Base-by-base conservation (phyloP, 306 rosid genomes). In the Herpetospermum pedunculosum region DNA sequence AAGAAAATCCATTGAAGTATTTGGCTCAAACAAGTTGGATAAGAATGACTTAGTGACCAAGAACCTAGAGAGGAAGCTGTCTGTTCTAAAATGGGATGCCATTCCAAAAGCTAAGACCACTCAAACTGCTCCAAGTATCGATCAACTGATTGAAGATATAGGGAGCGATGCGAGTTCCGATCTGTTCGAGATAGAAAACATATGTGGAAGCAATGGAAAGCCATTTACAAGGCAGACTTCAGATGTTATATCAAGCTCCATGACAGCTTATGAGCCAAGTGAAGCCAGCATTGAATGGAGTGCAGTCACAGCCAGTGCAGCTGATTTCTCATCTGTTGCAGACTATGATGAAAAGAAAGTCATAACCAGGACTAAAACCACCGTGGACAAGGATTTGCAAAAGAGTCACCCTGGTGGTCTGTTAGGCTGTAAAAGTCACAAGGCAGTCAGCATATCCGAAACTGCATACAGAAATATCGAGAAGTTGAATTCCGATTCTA, bases 111-210 rank as follows among this genome's bases (percentile, higher is more conserved):
- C 81, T 32, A 78, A 48, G 72, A 21, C 43, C 47, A 52, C 43
- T 37, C 74, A 74, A 37, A 29, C 63, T 25, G 38, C 37, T 64
- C 55, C 80, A 11, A 54, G 41, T 49, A 25, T 18, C 18, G 65
- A 53, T 32, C 58, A 9, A 47, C 13, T 44, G 76, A 23, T 53
- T 47, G 78, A 83, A 49, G 86, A 85, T 53, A 25, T 58, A 15
- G 84, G 76, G 38, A 85, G 89, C 50, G 89, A 83, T 43, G 74
- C 85, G 4, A 80, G 89, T 72, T 85, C 89, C 0, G 89, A 85
- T 77, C 77, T 85, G 54, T 85, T 85, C 60, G 89, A 85, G 80
- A 85, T 85, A 25, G 85, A 80, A 62, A 80, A 76, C 81, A 29
- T 85, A 34, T 53, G 76, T 0, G 69, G 80, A 25, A 75, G 46